phyloP scores from a whole-genome alignment of 208 protist genomes.

The Leishmania tropica region DNA sequence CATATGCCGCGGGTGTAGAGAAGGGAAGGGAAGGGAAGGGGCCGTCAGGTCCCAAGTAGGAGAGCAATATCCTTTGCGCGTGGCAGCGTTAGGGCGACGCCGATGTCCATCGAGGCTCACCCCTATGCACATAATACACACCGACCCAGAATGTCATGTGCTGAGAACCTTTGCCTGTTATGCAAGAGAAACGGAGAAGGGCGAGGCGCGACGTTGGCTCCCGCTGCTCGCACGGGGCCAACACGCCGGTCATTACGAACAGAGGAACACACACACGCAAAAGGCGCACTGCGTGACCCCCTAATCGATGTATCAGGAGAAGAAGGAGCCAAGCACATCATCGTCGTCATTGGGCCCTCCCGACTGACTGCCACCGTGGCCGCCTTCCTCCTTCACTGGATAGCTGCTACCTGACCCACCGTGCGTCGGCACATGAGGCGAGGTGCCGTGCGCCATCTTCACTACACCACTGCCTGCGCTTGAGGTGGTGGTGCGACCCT shows the following conservation, averaged over 20 bases:
- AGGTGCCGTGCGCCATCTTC: constrained; percentile 22
- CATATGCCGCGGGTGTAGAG: background rate
- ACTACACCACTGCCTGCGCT: constrained; percentile 7
- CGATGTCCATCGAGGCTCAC: background rate
- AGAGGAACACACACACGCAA: background rate
- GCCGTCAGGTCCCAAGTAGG: background rate
- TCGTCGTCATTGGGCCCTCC: constrained; percentile 26
- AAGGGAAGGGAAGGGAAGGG: background rate
- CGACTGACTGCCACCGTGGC: background rate
- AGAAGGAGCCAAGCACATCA: constrained; percentile 40
- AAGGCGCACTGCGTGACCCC: background rate
- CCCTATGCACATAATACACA: background rate
- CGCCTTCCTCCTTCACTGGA: constrained; percentile 39
- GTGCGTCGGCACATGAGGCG: constrained; percentile 3
- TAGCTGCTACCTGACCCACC: background rate
- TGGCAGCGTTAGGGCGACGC: background rate
- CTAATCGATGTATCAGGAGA: constrained; percentile 4
- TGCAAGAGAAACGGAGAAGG: background rate
- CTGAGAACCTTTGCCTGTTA: background rate
- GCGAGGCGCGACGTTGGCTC: background rate
- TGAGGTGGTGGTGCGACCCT: constrained; percentile 21
- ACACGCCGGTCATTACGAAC: background rate
- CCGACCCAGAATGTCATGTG: background rate
- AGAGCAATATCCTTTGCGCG: background rate
- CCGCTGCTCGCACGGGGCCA: background rate